Conservation (phyloP, 2,329 filamentous ascomycete genomes). For the Paecilomyces sp. region DNA sequence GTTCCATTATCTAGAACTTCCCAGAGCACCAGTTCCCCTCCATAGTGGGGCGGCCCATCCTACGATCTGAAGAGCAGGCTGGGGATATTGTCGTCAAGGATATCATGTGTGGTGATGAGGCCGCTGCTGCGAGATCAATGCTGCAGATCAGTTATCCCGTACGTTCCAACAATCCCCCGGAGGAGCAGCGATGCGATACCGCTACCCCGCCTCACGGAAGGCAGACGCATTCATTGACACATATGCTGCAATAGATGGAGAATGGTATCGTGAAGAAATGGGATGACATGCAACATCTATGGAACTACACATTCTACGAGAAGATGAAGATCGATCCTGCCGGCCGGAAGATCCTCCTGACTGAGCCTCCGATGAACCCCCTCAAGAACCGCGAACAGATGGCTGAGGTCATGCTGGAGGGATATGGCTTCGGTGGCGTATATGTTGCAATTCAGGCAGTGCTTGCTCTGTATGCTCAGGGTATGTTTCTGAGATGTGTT, state of each 20-base stretch:
- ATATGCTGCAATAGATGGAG: constrained; percentile 63
- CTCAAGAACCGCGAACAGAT: constrained; percentile 95
- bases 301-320: constrained; percentile 98
- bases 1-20: constrained; percentile 60
- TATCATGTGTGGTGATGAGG: constrained; percentile 99
- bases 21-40: constrained; percentile 98
- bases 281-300: constrained; percentile 99
- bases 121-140: constrained; percentile 90
- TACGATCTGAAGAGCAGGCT: constrained; percentile 89
- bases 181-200: not conserved
- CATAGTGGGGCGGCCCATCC: constrained; percentile 94
- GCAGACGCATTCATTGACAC: constrained; percentile 13
- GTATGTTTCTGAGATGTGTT: constrained; percentile 39
- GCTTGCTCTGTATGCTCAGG: constrained; percentile 91
- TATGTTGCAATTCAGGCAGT: constrained; percentile 98
- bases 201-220: constrained; percentile 9
- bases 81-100: constrained; percentile 75
- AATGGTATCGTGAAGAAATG: constrained; percentile 99
- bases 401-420: constrained; percentile 98
- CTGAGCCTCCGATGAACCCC: constrained; percentile 96
- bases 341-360: constrained; percentile 93
- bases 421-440: constrained; percentile 91
- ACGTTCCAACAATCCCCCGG: constrained; percentile 25
- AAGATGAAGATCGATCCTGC: constrained; percentile 90
- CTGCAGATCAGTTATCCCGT: constrained; percentile 95